Base-by-base conservation (phyloP, 2,329 filamentous ascomycete species). In the Pestalotiopsis sp. region DNA sequence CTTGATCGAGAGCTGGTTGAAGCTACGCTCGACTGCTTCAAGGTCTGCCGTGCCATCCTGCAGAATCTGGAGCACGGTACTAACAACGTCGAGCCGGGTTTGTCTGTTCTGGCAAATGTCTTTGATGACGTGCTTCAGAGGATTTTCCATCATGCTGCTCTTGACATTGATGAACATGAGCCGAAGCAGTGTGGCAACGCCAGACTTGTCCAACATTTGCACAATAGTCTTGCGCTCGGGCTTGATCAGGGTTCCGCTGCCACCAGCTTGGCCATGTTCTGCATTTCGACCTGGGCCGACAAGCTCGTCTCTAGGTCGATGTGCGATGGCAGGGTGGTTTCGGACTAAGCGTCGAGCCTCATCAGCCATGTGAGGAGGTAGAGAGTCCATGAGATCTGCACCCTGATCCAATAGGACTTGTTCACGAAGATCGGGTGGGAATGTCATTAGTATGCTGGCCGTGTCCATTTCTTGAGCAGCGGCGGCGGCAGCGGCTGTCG, bases 31-130 rank as follows among this genome's bases (percentile, higher is more conserved):
- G 31, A 99, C 93, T 4, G 97, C 95, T 73, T 92, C 92, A 82
- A 97, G 92, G 80, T 99, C 96, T 6, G 92, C 91, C 77, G 94
- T 98, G 59, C 96, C 96, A 78, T 99, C 97, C 77, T 98, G 96
- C 11, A 99, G 86, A 71, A 99, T 97, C 71, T 96, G 93, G 11
- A 99, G 88, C 41, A 99, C 85, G 27, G 96, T 93, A 80, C 93
- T 97, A 76, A 99, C 91, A 41, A 99, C 94, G 79, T 99, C 96
- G 3, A 95, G 90, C 45, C 96, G 90, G 77, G 96, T 99, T 77
- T 98, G 94, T n/a, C 94, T 91, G 78, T 99, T 99, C 80, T 97
- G 93, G 77, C 94, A 98, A 31, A 98, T 91, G 73, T 97, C 94
- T 71, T 93, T 90, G 65, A 99, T 90, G 66, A 99, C 93, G 67